These are phyloP conservation scores for Chenopodium berlandieri DNA, from an alignment of 148 eudicot genomes.

Conservation along the genomic window DNA sequence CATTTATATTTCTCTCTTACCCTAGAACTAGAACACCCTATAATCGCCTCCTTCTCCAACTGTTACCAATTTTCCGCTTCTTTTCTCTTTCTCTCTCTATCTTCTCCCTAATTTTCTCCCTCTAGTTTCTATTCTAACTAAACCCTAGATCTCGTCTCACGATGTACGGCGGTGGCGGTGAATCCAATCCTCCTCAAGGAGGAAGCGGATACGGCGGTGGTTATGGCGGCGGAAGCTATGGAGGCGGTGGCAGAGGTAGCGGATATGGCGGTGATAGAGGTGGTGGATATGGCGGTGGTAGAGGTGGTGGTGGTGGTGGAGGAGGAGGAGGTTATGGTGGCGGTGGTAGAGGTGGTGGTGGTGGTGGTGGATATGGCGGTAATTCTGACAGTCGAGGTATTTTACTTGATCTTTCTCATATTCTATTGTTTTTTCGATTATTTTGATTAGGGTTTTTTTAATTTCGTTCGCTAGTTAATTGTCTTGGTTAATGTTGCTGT, in stretches of 20 bases:
- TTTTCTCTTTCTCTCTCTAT: neutral
- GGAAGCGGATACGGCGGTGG: constrained; percentile 43
- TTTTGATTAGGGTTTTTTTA: neutral
- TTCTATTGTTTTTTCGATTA: neutral
- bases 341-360: constrained; percentile 37
- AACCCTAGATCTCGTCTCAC: constrained; percentile 48
- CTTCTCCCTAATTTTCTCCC: neutral
- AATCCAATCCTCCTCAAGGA: constrained; percentile 48
- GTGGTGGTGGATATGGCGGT: constrained; percentile 54
- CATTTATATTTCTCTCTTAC: neutral
- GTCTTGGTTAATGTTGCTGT: neutral
- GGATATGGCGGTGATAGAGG: constrained; percentile 23
- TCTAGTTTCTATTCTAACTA: neutral
- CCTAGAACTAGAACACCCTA: neutral
- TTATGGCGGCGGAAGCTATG: constrained; percentile 22
- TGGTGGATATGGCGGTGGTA: constrained; percentile 26
- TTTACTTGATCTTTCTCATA: constrained; percentile 2
- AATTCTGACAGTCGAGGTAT: constrained; percentile 44
- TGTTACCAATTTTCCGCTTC: no score
- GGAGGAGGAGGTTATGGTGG: constrained; percentile 23
- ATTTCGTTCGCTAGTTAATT: neutral
- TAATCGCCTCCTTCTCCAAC: no score
- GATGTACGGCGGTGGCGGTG: constrained; percentile 76
- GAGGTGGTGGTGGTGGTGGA: constrained; percentile 28
- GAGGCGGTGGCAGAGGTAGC: constrained; percentile 23